These are phyloP conservation scores for Pezicula radicicola DNA, from an alignment of 2,329 filamentous ascomycete genomes.

Conservation along the genomic window DNA sequence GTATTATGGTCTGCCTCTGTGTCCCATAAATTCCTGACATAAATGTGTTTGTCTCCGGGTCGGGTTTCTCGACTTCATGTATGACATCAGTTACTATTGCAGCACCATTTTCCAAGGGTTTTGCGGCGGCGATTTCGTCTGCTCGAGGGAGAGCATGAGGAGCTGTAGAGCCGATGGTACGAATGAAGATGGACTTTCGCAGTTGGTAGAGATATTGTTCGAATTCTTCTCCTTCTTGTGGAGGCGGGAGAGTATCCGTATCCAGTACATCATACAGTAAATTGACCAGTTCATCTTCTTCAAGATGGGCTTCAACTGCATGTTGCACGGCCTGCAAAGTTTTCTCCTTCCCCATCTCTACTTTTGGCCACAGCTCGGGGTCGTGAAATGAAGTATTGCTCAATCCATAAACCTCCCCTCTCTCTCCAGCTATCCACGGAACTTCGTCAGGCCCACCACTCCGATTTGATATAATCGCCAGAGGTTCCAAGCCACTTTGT, in stretches of 20 bases:
- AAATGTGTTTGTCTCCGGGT: slow-evolving; percentile 37
- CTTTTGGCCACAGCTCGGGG: slow-evolving; percentile 57
- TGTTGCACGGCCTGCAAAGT: slow-evolving; percentile 36
- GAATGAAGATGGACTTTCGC: slow-evolving; percentile 60
- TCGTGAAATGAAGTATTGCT: slow-evolving; percentile 60
- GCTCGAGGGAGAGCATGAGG: slow-evolving; percentile 36
- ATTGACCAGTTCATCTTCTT: slow-evolving; percentile 47
- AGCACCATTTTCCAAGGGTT: slow-evolving; percentile 3
- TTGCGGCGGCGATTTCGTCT: slow-evolving; percentile 30
- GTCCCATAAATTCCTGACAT: slow-evolving; percentile 62
- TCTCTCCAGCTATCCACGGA: slow-evolving; percentile 51
- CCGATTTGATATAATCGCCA: slow-evolving; percentile 63
- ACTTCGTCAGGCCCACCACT: slow-evolving; percentile 50
- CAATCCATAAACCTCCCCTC: slow-evolving; percentile 53
- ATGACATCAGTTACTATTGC: background rate
- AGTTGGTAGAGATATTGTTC: slow-evolving; percentile 51
- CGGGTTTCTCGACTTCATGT: slow-evolving; percentile 29
- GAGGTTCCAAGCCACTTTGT: slow-evolving; percentile 36
- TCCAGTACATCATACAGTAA: slow-evolving; percentile 53
- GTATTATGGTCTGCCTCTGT: slow-evolving; percentile 59
- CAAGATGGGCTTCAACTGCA: slow-evolving; percentile 32
- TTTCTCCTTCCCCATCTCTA: slow-evolving; percentile 42
- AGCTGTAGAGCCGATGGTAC: slow-evolving; percentile 43
- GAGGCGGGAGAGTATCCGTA: slow-evolving; percentile 50
- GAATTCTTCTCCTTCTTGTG: slow-evolving; percentile 36